These are phyloP conservation scores for Spathaspora passalidarum DNA, from an alignment of 805 yeast species.

Conservation along the genomic window DNA sequence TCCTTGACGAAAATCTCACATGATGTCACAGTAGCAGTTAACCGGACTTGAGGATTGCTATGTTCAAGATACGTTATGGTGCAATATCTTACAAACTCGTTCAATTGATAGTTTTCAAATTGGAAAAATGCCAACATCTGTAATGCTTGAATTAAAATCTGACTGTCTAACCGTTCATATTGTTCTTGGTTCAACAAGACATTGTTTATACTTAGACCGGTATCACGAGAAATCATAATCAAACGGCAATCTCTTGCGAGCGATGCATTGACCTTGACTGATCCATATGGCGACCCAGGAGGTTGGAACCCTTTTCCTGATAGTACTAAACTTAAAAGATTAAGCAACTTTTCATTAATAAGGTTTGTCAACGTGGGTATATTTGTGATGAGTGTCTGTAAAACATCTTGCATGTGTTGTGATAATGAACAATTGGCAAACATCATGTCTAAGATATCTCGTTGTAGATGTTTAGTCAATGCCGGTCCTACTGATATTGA, in stretches of 20 bases:
- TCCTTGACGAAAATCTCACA: conserved; percentile 73
- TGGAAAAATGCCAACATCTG: conserved; percentile 72
- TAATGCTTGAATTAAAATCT: conserved; percentile 71
- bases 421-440: conserved; percentile 75
- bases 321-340: conserved; percentile 67
- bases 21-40: conserved; percentile 81
- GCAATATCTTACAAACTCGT: conserved; percentile 84
- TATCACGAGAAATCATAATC: conserved; percentile 67
- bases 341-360: conserved; percentile 68
- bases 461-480: conserved; percentile 80
- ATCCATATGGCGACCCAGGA: conserved; percentile 81
- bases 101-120: conserved; percentile 70
- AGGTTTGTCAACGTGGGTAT: conserved; percentile 78
- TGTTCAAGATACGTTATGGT: conserved; percentile 83
- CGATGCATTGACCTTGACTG: conserved; percentile 55
- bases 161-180: conserved; percentile 37
- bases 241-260: conserved; percentile 78
- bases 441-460: conserved; percentile 75
- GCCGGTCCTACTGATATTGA: conserved; percentile 93
- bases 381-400: conserved; percentile 61
- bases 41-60: conserved; percentile 72
- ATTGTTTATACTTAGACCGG: conserved; percentile 41
- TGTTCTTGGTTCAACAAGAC: conserved; percentile 27
- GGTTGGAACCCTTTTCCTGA: conserved; percentile 79
- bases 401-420: conserved; percentile 75